Percentiles rank a stretch among this genome's conserved stretches.
Conservation (phyloP, 805 yeast species). For the Kregervanrija fluxuum region DNA sequence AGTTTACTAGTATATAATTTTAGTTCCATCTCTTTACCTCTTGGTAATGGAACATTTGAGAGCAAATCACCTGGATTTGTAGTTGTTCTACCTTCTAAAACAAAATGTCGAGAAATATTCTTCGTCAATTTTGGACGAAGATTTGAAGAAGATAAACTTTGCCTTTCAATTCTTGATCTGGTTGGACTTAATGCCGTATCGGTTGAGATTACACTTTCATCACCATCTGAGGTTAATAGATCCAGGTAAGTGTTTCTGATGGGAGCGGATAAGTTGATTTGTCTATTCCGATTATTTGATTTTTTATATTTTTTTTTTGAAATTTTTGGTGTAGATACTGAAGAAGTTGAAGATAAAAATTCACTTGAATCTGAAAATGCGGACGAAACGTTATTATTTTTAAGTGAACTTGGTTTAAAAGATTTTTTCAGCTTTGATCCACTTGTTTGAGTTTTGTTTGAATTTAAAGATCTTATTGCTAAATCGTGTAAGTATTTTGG, state of each 20-base stretch:
- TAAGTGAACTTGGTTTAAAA: too few species aligned
- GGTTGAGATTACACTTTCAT: constrained; percentile 14
- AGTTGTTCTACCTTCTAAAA: constrained; percentile 45
- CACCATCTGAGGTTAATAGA: constrained; percentile 17
- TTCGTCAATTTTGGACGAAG: neutral
- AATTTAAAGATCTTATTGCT: constrained; percentile 1
- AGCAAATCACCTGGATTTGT: constrained; percentile 81
- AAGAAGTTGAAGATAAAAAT: neutral
- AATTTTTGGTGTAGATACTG: neutral
- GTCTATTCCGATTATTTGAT: neutral
- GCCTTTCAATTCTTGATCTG: neutral
- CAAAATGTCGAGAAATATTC: constrained; percentile 38
- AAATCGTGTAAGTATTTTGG: constrained; percentile 58
- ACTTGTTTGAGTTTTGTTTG: too few species aligned
- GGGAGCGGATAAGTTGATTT: neutral
- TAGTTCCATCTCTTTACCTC: constrained; percentile 9
- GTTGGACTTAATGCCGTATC: neutral
- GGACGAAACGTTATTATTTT: neutral
- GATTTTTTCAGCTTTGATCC: too few species aligned
- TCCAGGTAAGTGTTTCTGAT: constrained; percentile 3
- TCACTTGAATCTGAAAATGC: neutral
- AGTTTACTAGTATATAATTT: constrained; percentile 2
- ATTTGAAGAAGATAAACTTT: neutral
- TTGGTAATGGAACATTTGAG: constrained; percentile 63
- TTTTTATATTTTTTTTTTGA: neutral